Evolutionary conservation across 2,329 filamentous ascomycete genomes (phyloP), one percentile per base, ranked within the genome.

Genomic region (Paecilomyces niveus): DNA sequence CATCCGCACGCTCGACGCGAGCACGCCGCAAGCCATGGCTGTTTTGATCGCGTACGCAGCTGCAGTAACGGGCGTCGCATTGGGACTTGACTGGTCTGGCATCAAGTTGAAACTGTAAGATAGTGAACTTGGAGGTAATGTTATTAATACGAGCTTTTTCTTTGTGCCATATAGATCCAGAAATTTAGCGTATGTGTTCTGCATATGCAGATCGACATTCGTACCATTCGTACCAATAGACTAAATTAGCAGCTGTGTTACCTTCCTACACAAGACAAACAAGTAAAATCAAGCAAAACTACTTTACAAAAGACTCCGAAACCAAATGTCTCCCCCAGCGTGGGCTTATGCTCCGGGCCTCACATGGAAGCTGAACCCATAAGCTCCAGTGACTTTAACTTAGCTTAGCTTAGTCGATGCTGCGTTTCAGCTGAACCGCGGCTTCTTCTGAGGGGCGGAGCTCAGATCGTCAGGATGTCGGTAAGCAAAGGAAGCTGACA

Each of bases 1-100:
- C 3, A 74, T 97, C 57, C 87, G 88, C 45, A 99, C 94, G 2
- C 75, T 97, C 63, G 83, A 93, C 70, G 85, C 89, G 62, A 81
- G 80, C 3, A 83, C 84, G 8, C 66, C 82, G 2, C 72, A 78
- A 58, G 85, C 92, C 0, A 90, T 96, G 85, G 86, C 73, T 0
- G 85, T 97, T 33, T 73, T 99, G 62, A 74, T 90, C 22, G 83
- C 73, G 4, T 97, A 97, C 73, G 87, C 87, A 55, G 82, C 78
- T 1, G 75, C 81, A 0, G 61, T 97, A 52, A 88, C 89, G 0
- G 83, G 74, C 0, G 70, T 90, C 54, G 93, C 91, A 1, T 56
- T 78, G 60, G 70, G 61, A 1, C 65, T 79, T 67, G 72, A 78
- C 61, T 62, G 63, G 32, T 68, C 66, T 39, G 76, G 75, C 57